Conservation (phyloP, 805 yeast species). For the Clavispora phyllophila region DNA sequence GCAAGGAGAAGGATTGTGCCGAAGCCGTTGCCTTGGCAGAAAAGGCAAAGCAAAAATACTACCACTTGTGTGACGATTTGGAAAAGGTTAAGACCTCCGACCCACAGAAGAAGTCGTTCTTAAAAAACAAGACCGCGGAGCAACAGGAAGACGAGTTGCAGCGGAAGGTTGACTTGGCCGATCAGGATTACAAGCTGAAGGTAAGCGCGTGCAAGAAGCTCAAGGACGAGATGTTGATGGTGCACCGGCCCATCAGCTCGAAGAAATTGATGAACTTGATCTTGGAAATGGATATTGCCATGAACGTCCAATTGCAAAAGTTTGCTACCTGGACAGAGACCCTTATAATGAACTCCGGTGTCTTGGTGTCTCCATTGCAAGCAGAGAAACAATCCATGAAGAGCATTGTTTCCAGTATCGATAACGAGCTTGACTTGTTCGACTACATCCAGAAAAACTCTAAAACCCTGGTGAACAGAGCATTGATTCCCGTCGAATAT, state of each 20-base stretch:
- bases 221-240: conserved; percentile 66
- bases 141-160: conserved; percentile 89
- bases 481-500: conserved; percentile 64
- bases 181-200: conserved; percentile 76
- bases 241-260: conserved; percentile 74
- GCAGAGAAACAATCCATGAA: conserved; percentile 61
- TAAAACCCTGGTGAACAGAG: conserved; percentile 34
- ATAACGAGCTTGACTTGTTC: conserved; percentile 79
- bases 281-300: conserved; percentile 83
- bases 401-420: conserved; percentile 67
- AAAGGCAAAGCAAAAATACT: conserved; percentile 74
- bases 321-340: conserved; percentile 87
- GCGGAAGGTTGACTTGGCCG: conserved; percentile 77
- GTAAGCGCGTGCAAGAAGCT: conserved; percentile 68
- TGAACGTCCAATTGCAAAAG: conserved; percentile 82
- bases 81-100: conserved; percentile 78
- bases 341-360: conserved; percentile 76
- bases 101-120: conserved; percentile 76
- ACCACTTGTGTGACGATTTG: conserved; percentile 76
- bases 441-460: conserved; percentile 53
- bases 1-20: conserved; percentile 76
- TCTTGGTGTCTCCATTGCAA: conserved; percentile 72
- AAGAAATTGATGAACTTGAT: conserved; percentile 69
- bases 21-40: conserved; percentile 84
- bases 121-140: conserved; percentile 72